phyloP scores from a whole-genome alignment of 441 rosid genomes.

The Adansonia rubrostipa region DNA sequence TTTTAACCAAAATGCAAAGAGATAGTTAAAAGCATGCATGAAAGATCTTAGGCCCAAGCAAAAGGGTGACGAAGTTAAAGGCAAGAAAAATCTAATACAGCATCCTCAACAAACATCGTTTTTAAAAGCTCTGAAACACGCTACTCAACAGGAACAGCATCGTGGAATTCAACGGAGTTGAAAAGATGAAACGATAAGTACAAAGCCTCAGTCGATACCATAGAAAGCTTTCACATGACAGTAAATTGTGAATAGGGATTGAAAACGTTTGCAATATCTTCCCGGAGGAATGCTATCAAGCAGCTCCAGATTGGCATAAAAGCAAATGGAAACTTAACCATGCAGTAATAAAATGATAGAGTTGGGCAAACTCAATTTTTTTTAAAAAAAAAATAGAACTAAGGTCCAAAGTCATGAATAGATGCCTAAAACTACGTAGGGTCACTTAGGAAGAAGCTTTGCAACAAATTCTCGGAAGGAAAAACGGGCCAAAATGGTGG shows the following conservation, averaged over 20 bases:
- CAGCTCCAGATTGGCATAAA: too few species aligned
- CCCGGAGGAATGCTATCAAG: too few species aligned
- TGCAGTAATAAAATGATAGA: neutral
- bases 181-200: neutral
- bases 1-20: constrained; percentile 22
- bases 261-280: neutral
- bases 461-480: too few species aligned
- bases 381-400: neutral
- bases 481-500: too few species aligned
- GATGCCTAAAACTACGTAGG: neutral
- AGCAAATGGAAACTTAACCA: neutral
- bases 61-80: too few species aligned
- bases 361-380: neutral
- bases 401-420: neutral
- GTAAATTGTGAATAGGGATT: neutral
- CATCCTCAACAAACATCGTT: neutral
- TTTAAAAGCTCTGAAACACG: neutral
- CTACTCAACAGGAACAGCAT: neutral
- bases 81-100: neutral
- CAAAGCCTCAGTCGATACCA: neutral
- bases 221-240: too few species aligned
- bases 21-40: constrained; percentile 20
- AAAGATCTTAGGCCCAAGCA: too few species aligned
- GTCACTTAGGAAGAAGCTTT: too few species aligned
- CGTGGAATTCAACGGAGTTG: neutral